Evolutionary conservation across 1,284 basidiomycete species (phyloP), one percentile per base, ranked within the genome.

Genomic region (Melampsora americana): DNA sequence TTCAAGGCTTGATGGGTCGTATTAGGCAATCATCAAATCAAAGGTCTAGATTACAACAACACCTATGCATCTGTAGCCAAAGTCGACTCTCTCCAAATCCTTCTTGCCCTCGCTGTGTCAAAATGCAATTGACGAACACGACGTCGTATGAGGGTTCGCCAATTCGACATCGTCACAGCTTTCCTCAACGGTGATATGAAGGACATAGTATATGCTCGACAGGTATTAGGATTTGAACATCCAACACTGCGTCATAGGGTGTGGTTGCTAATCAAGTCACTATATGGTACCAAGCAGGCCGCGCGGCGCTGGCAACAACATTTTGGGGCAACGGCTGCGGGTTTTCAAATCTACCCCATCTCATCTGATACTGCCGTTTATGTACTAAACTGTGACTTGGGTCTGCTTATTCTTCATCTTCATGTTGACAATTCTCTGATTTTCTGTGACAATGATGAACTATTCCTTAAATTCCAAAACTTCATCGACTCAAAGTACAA

Each of bases 91-190:
- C 11, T 48, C 11, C 11, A 20, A 48, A 48, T 48, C 11, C 46
- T 48, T n/a, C n/a, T n/a, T n/a, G n/a, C n/a, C n/a, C n/a, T 48
- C 11, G 11, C 11, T 11, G 11, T 11, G 20, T 48, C 20, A 48
- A 11, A 48, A 11, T 20, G 20, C 20, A 11, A 20, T 11, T 11
- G 46, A 48, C 11, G 20, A n/a, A n/a, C n/a, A n/a, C n/a, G n/a
- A n/a, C n/a, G n/a, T n/a, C n/a, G n/a, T n/a, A 11, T 11, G 46
- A 11, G 20, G 11, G 46, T 48, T 11, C 16, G 5, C 12, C 62
- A 65, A 39, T 65, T 65, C 23, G 62, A 65, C 32, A 35, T 65
- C 32, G 11, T 6, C 5, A 65, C 62, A 35, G 62, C 62, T 39
- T 65, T 65, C 23, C 32, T 65, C 12, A 14, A 65, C 32, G 62